Evolutionary conservation across 2,329 filamentous ascomycete genomes (phyloP).

Genomic region (Hypoxylon sp.): DNA sequence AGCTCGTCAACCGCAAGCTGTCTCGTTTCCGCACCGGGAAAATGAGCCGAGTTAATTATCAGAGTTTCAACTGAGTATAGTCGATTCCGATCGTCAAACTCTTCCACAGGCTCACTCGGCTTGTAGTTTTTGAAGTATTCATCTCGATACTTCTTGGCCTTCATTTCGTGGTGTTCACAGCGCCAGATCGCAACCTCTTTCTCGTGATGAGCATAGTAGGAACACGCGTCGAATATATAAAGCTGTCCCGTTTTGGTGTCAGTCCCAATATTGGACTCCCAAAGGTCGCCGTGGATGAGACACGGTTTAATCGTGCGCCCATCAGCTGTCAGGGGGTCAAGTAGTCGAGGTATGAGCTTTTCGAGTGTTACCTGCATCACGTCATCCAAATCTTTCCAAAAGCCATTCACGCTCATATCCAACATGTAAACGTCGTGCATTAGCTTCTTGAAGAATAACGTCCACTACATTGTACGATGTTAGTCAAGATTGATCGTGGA

Average conservation of each 20-base stretch:
- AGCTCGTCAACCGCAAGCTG: conserved; percentile 22
- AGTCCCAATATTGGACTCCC: conserved; percentile 41
- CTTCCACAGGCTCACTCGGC: conserved; percentile 41
- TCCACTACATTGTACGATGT: neutral
- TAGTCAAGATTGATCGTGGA: neutral
- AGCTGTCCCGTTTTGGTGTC: conserved; percentile 35
- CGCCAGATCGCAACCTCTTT: conserved; percentile 42
- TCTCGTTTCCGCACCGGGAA: conserved; percentile 17
- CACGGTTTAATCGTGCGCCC: conserved; percentile 35
- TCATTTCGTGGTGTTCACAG: conserved; percentile 35
- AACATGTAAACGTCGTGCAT: conserved; percentile 39
- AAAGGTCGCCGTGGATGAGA: conserved; percentile 43
- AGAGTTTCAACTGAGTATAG: conserved; percentile 43
- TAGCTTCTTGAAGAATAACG: conserved; percentile 40
- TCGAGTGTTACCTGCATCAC: conserved; percentile 29
- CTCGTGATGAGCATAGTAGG: conserved; percentile 44
- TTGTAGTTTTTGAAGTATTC: conserved; percentile 42
- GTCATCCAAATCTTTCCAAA: conserved; percentile 40
- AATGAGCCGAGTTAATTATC: conserved; percentile 41
- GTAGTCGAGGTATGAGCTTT: conserved; percentile 36
- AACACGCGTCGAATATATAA: conserved; percentile 37
- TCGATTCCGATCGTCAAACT: conserved; percentile 44
- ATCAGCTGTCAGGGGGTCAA: conserved; percentile 29
- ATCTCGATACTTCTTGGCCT: conserved; percentile 31
- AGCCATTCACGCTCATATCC: conserved; percentile 40